phyloP scores from a whole-genome alignment of 2,329 filamentous ascomycete species.

The Botrytis galanthina region DNA sequence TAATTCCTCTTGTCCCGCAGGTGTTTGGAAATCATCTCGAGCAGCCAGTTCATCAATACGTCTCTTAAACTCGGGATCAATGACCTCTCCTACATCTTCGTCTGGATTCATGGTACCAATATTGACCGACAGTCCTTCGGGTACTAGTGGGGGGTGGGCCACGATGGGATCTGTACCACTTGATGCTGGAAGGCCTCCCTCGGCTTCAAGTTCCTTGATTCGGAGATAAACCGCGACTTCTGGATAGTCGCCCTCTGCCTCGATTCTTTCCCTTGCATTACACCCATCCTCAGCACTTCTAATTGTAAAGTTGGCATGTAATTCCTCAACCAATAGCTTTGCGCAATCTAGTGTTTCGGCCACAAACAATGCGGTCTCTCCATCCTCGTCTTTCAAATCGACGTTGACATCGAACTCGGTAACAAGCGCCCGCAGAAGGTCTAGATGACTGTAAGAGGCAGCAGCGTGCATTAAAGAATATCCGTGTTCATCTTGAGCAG shows the following conservation, averaged over 20 bases:
- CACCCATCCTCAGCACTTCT: slow-evolving; percentile 67
- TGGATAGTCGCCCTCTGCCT: slow-evolving; percentile 73
- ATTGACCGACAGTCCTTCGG: slow-evolving; percentile 73
- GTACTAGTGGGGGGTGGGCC: slow-evolving; percentile 58
- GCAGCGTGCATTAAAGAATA: slow-evolving; percentile 94
- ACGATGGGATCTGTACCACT: not conserved
- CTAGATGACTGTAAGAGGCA: slow-evolving; percentile 84
- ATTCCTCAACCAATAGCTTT: slow-evolving; percentile 75
- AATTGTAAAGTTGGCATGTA: slow-evolving; percentile 65
- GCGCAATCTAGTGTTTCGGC: slow-evolving; percentile 79
- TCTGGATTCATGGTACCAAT: slow-evolving; percentile 71
- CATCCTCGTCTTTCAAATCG: slow-evolving; percentile 84
- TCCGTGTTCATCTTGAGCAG: slow-evolving; percentile 81
- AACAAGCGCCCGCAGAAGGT: slow-evolving; percentile 73
- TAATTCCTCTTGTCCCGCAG: slow-evolving; percentile 76
- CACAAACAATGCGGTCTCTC: slow-evolving; percentile 93
- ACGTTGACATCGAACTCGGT: slow-evolving; percentile 74
- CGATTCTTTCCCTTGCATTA: slow-evolving; percentile 78
- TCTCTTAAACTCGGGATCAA: slow-evolving; percentile 78
- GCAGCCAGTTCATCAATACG: slow-evolving; percentile 87
- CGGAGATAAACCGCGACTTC: slow-evolving; percentile 70
- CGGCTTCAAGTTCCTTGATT: slow-evolving; percentile 36
- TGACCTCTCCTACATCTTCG: slow-evolving; percentile 60
- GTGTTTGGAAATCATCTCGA: slow-evolving; percentile 77
- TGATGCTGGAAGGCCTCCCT: not conserved